Evolutionary conservation across 495 filamentous ascomycete genomes (phyloP).

Genomic region (Cenococcum geophilum): DNA sequence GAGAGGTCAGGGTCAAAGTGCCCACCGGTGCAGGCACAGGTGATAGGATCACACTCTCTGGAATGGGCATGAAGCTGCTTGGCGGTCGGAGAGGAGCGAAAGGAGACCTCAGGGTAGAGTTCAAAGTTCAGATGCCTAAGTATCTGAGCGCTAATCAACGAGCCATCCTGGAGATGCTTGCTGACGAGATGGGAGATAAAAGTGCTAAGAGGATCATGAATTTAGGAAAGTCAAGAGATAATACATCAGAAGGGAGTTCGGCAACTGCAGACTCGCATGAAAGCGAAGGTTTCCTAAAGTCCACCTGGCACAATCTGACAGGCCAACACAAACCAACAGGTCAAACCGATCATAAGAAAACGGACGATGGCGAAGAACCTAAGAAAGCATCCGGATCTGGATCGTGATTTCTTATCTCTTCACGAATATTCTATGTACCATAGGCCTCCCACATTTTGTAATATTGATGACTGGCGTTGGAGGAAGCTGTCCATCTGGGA

Average conservation of each 20-base stretch:
- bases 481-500: slow-evolving; percentile 4
- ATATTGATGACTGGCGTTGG: slow-evolving; percentile 16
- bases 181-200: slow-evolving; percentile 88
- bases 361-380: slow-evolving; percentile 40
- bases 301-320: slow-evolving; percentile 80
- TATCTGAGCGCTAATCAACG: slow-evolving; percentile 84
- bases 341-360: slow-evolving; percentile 30
- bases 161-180: slow-evolving; percentile 86
- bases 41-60: slow-evolving; percentile 76
- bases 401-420: slow-evolving; percentile 10
- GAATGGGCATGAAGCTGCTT: slow-evolving; percentile 89
- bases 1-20: slow-evolving; percentile 80
- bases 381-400: slow-evolving; percentile 56
- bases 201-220: slow-evolving; percentile 90
- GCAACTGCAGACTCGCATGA: slow-evolving; percentile 49
- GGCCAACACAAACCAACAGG: slow-evolving; percentile 53
- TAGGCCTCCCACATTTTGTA: slow-evolving; percentile 7
- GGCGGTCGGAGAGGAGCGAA: slow-evolving; percentile 45
- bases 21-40: slow-evolving; percentile 86
- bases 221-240: slow-evolving; percentile 41
- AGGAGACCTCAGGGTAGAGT: slow-evolving; percentile 90
- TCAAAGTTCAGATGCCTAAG: slow-evolving; percentile 91
- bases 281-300: slow-evolving; percentile 80
- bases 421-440: not conserved
- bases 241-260: not conserved